A percentile compares a stretch with the other conserved stretches of the same genome.
Conservation (phyloP, 208 protist species). For the Leishmania mexicana region DNA sequence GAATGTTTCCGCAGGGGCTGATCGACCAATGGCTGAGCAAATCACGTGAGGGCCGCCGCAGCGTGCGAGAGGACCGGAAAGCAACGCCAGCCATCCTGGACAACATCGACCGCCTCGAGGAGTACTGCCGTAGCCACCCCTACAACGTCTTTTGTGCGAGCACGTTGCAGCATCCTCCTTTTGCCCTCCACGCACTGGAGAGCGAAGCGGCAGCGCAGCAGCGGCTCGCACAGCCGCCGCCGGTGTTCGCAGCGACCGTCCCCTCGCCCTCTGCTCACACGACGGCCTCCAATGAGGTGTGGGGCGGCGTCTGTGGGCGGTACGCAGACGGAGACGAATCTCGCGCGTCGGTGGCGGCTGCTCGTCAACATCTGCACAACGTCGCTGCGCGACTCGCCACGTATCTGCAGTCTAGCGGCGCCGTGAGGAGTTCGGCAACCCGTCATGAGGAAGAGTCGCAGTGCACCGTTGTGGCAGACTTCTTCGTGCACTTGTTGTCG, state of each 20-base stretch:
- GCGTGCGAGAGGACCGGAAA: slow-evolving; percentile 49
- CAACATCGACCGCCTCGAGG: slow-evolving; percentile 60
- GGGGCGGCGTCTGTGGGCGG: slow-evolving; percentile 15
- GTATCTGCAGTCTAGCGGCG: slow-evolving; percentile 11
- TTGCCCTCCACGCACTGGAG: slow-evolving; percentile 33
- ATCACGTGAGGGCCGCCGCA: slow-evolving; percentile 50
- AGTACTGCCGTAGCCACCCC: slow-evolving; percentile 51
- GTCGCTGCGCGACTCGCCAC: slow-evolving; percentile 18
- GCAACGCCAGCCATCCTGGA: slow-evolving; percentile 44
- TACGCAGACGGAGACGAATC: slow-evolving; percentile 15
- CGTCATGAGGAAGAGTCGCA: background rate
- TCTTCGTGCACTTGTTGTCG: slow-evolving; percentile 30
- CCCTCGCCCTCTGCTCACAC: background rate
- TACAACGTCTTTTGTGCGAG: slow-evolving; percentile 68
- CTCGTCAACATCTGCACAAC: slow-evolving; percentile 11
- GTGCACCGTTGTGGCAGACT: slow-evolving; percentile 9
- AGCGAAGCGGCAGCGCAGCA: slow-evolving; percentile 8
- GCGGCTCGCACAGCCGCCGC: slow-evolving; percentile 20
- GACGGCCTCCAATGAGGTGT: background rate
- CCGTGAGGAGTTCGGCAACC: background rate
- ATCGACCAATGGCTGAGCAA: slow-evolving; percentile 80
- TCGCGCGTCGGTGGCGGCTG: background rate
- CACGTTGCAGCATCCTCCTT: slow-evolving; percentile 33
- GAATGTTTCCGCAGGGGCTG: slow-evolving; percentile 28
- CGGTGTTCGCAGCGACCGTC: slow-evolving; percentile 4